Percentiles rank a stretch among this genome's conserved stretches.
phyloP scores from a whole-genome alignment of 306 rosid genomes.

The Trifolium dubium region DNA sequence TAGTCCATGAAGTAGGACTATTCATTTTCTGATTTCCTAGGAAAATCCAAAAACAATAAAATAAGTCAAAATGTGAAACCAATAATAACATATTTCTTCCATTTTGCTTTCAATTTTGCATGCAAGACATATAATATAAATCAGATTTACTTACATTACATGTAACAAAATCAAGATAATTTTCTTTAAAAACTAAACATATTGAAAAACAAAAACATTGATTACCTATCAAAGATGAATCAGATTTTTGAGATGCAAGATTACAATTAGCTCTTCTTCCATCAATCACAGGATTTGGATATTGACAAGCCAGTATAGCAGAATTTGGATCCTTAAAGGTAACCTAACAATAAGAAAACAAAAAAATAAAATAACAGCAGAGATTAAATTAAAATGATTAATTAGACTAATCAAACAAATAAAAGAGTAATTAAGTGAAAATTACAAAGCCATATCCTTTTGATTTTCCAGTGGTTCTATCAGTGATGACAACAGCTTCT shows the following conservation, averaged over 20 bases:
- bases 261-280: conserved; percentile 78
- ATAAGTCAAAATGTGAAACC: conserved; percentile 17
- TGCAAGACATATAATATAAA: conserved; percentile 1
- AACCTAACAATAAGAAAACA: conserved; percentile 51
- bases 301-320: conserved; percentile 67
- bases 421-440: conserved; percentile 6
- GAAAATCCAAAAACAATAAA: background rate
- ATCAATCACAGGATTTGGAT: conserved; percentile 73
- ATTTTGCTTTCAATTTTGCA: conserved; percentile 37
- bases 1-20: conserved; percentile 51
- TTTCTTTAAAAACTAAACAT: conserved; percentile 6
- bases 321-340: conserved; percentile 73
- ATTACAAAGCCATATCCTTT: conserved; percentile 73
- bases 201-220: background rate
- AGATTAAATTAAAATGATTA: background rate
- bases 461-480: conserved; percentile 58
- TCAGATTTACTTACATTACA: background rate
- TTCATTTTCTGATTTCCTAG: conserved; percentile 49
- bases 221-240: conserved; percentile 47
- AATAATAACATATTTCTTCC: conserved; percentile 16
- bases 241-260: conserved; percentile 49
- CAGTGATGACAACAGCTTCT: conserved; percentile 66
- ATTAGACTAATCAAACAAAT: background rate
- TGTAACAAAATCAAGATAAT: background rate
- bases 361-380: background rate